Evolutionary conservation across 2,329 filamentous ascomycete genomes (phyloP), one percentile per base, ranked within the genome.

Genomic region (Fusarium pseudocircinatum): DNA sequence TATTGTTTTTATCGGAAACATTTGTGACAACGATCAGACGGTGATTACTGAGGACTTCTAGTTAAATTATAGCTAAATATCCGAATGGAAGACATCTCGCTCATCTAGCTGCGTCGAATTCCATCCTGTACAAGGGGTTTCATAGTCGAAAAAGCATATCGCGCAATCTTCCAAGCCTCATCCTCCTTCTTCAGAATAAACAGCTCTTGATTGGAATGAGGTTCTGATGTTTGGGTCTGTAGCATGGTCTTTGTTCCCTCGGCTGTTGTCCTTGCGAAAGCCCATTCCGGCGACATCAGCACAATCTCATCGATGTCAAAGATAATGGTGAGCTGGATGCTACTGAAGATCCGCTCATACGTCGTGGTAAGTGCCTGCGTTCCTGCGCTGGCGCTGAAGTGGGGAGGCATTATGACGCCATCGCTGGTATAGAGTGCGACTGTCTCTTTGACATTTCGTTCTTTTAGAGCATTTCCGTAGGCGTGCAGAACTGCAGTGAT

Each of bases 361-460:
- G 57, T 22, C 0, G 34, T 14, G 0, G 7, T 26, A 1, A 60
- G 36, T 34, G 28, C 46, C 3, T 18, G 18, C 0, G 36, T 34
- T 12, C 46, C 57, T 14, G 36, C 36, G n/a, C 57, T 60, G 11
- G 57, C 44, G 28, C 26, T 40, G 0, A 60, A 60, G 36, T 60
- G 57, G 36, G 57, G 57, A 20, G 57, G 57, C 46, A 60, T 40
- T 39, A 60, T 60, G 0, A 54, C 57, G 3, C 46, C 57, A 28
- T 54, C 36, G 3, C 7, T 22, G 1, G 58, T 54, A 0, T 60
- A 60, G 46, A 60, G 46, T 12, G 11, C 36, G 0, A 60, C 46
- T 18, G 46, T 60, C 6, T 54, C n/a, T 8, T 42, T 22, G 4
- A 34, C 58, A 18, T 54, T 42, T 1, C 58, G 18, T 1, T 32